Conservation (phyloP, 345 rosid species). For the Nasturtium officinale region DNA sequence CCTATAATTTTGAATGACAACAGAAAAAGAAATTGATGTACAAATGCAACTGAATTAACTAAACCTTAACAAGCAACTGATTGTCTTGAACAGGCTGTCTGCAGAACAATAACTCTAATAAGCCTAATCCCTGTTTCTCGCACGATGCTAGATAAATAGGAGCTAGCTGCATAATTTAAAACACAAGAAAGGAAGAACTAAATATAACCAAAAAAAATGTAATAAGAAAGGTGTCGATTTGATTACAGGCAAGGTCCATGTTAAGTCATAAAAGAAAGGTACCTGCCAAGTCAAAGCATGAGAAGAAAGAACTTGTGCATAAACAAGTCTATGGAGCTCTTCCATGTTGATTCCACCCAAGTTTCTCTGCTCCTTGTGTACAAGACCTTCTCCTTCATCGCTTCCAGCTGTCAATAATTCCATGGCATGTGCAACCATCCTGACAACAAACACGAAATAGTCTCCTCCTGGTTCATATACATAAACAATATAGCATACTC, state of each 20-base stretch:
- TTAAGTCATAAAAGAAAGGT: slow-evolving; percentile 29
- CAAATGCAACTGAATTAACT: slow-evolving; percentile 6
- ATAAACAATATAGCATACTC: slow-evolving; percentile 24
- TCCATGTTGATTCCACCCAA: slow-evolving; percentile 81
- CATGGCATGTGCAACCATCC: slow-evolving; percentile 95
- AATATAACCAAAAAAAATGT: not conserved
- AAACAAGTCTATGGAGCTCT: slow-evolving; percentile 89
- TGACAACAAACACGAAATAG: slow-evolving; percentile 41
- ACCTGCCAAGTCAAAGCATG: slow-evolving; percentile 97
- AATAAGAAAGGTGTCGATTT: not conserved
- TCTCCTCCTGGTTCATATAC: not conserved
- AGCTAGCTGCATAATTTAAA: slow-evolving; percentile 63
- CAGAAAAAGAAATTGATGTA: slow-evolving; percentile 1
- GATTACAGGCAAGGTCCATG: slow-evolving; percentile 13
- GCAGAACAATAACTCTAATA: slow-evolving; percentile 72
- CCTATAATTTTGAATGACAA: not conserved
- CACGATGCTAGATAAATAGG: slow-evolving; percentile 88
- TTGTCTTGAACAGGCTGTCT: slow-evolving; percentile 74
- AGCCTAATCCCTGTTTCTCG: slow-evolving; percentile 81
- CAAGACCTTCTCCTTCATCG: slow-evolving; percentile 69
- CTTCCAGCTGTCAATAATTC: slow-evolving; percentile 84
- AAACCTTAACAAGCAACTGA: slow-evolving; percentile 76
- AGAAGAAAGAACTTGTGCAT: slow-evolving; percentile 94
- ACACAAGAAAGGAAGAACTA: not conserved
- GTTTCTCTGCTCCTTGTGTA: slow-evolving; percentile 70